Conservation (phyloP, 495 filamentous ascomycete genomes). For the Penicillium longicatenatum region DNA sequence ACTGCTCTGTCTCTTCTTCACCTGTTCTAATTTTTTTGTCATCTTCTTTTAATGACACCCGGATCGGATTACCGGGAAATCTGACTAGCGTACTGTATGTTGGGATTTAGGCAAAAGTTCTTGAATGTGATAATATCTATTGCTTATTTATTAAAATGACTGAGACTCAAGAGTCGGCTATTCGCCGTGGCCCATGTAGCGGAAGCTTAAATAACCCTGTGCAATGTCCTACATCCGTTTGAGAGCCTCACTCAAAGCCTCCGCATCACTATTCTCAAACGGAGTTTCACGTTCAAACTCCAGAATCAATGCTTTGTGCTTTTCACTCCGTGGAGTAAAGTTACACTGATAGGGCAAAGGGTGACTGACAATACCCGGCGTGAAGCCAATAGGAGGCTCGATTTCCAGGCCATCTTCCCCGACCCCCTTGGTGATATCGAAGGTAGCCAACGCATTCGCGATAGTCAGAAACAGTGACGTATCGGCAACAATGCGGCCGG, state of each 20-base stretch:
- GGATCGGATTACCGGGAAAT: slow-evolving; percentile 14
- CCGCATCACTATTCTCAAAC: slow-evolving; percentile 47
- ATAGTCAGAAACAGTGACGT: slow-evolving; percentile 53
- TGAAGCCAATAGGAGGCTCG: slow-evolving; percentile 28
- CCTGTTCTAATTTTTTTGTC: not conserved
- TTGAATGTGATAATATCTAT: slow-evolving; percentile 8
- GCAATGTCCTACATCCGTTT: not conserved
- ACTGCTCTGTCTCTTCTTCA: slow-evolving; percentile 1
- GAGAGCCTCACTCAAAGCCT: not conserved
- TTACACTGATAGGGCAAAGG: slow-evolving; percentile 33
- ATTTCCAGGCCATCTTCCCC: slow-evolving; percentile 18
- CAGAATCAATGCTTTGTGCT: slow-evolving; percentile 35
- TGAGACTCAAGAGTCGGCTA: not conserved
- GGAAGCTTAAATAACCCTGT: no score
- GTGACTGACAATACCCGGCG: slow-evolving; percentile 43
- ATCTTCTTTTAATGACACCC: slow-evolving; percentile 16
- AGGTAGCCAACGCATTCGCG: slow-evolving; percentile 56
- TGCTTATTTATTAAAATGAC: not conserved
- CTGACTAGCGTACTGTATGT: slow-evolving; percentile 17
- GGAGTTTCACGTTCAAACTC: slow-evolving; percentile 43
- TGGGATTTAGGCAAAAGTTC: slow-evolving; percentile 18
- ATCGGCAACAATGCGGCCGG: slow-evolving; percentile 60
- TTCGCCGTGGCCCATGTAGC: no score
- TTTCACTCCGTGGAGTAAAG: slow-evolving; percentile 35
- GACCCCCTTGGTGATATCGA: slow-evolving; percentile 37